phyloP scores from a whole-genome alignment of 352 stramenopile genomes.

The Globisporangium splendens region DNA sequence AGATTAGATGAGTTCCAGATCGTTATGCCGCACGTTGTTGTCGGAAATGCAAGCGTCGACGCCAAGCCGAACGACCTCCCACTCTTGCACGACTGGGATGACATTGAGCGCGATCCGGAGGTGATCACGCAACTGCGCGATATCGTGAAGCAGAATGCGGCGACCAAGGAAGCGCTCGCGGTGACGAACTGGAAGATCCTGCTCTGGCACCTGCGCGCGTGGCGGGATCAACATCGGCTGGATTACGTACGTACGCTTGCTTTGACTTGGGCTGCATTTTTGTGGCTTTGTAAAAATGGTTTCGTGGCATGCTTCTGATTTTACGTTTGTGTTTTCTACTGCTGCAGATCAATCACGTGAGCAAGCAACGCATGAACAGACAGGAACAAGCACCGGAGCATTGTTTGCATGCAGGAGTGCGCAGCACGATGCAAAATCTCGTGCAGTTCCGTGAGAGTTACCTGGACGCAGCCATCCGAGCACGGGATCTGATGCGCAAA shows the following conservation, averaged over 20 bases:
- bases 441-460: conserved; percentile 31
- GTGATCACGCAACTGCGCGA: conserved; percentile 46
- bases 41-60: not conserved
- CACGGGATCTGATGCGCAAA: conserved; percentile 22
- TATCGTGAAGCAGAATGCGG: conserved; percentile 35
- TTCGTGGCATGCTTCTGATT: not conserved
- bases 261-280: too few relatives aligned
- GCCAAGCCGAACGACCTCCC: not conserved
- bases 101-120: conserved; percentile 32
- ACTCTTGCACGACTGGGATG: too few relatives aligned
- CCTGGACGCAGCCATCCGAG: conserved; percentile 24
- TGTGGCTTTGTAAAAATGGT: not conserved
- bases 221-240: conserved; percentile 29
- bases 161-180: conserved; percentile 20
- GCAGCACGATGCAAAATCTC: conserved; percentile 38
- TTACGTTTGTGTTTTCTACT: not conserved
- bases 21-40: too few relatives aligned
- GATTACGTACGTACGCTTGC: conserved; percentile 32
- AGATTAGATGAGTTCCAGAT: too few relatives aligned
- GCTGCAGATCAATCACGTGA: conserved; percentile 18
- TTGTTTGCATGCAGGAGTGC: conserved; percentile 14
- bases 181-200: conserved; percentile 45
- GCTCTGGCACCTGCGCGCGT: conserved; percentile 26
- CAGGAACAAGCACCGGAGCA: not conserved
- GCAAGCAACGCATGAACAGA: conserved; percentile 2